Base-by-base conservation (phyloP, 2,329 filamentous ascomycete genomes). In the Zasmidium cellare region DNA sequence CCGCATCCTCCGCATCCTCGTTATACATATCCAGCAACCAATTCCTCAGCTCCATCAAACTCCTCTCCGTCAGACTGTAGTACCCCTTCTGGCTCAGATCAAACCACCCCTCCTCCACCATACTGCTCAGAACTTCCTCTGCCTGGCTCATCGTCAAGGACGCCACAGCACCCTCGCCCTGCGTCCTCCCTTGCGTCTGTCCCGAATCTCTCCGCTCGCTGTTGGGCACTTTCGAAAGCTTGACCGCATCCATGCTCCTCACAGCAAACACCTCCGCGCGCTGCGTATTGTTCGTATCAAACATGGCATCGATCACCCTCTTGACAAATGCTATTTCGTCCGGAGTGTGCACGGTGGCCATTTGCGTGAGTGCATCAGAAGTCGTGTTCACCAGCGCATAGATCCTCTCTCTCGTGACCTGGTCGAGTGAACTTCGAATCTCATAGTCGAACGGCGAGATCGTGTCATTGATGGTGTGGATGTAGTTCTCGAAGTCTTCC, bases 21-120 rank as follows among this genome's bases (percentile, higher is more conserved):
- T 99, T 97, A 75, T 96, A 99, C 24, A 88, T 91, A 53, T 90
- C 89, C n/a, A 91, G 77, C 50, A 99, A 81, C 87, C 92, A 97
- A 1, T 84, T 81, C 57, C 88, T 82, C 57, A 99, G 77, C 78
- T 99, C 94, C 80, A 97, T 85, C 65, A 99, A 77, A 1, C 86
- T 88, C 9, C 93, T 84, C 2, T 91, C 84, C 52, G 87, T 88
- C 18, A 97, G 79, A 18, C 83, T 85, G 73, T 91, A 97, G 74
- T 87, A 96, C 0, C 86, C 86, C 11, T 82, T 81, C 16, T 72
- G 69, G 59, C 89, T 94, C 71, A 86, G 85, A 72, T 93, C 87
- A 56, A 99, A 82, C 91, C 94, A 99, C 2, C 89, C 89, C 68
- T 94, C 89, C 2, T 85, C 82, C 0, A 93, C 84, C 52, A 99